Evolutionary conservation across 768 basidiomycete species (phyloP).

Genomic region (Auriscalpium orientale): DNA sequence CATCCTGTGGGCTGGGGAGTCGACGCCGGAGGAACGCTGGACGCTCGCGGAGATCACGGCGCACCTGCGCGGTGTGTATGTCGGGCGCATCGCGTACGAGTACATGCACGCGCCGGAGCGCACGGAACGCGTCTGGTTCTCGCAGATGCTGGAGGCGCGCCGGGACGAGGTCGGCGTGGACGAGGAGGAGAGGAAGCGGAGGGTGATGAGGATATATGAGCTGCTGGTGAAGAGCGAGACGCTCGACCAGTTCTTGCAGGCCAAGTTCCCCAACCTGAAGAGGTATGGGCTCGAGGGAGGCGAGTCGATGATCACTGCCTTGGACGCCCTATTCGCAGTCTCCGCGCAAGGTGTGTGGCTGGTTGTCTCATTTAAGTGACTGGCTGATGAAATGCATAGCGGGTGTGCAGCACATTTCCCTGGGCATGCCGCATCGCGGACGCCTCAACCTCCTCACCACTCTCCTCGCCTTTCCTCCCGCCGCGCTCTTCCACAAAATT

Average conservation of each 20-base stretch:
- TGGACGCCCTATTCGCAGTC: conserved; percentile 66
- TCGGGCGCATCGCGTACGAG: conserved; percentile 84
- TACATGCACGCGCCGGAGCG: conserved; percentile 86
- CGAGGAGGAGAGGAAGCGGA: conserved; percentile 10
- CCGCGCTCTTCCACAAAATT: conserved; percentile 79
- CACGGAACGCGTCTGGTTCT: conserved; percentile 85
- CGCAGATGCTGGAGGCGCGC: conserved; percentile 71
- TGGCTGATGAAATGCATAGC: conserved; percentile 28
- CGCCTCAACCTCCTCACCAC: conserved; percentile 81
- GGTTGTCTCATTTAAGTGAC: background rate
- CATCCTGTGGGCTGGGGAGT: conserved; percentile 62
- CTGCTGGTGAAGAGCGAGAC: conserved; percentile 72
- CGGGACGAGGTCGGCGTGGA: conserved; percentile 23
- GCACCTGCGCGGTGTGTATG: conserved; percentile 69
- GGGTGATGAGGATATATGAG: conserved; percentile 53
- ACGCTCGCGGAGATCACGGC: conserved; percentile 60
- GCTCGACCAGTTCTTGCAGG: conserved; percentile 78
- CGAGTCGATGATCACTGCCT: conserved; percentile 87
- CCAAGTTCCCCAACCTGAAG: conserved; percentile 85
- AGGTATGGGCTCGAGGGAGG: conserved; percentile 88
- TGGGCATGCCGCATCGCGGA: conserved; percentile 86
- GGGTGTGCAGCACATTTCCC: conserved; percentile 61
- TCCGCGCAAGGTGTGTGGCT: conserved; percentile 46
- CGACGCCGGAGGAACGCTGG: conserved; percentile 43
- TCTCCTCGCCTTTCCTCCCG: conserved; percentile 57